Base-by-base conservation (phyloP, 2,329 filamentous ascomycete genomes). In the Penicillium sp. region DNA sequence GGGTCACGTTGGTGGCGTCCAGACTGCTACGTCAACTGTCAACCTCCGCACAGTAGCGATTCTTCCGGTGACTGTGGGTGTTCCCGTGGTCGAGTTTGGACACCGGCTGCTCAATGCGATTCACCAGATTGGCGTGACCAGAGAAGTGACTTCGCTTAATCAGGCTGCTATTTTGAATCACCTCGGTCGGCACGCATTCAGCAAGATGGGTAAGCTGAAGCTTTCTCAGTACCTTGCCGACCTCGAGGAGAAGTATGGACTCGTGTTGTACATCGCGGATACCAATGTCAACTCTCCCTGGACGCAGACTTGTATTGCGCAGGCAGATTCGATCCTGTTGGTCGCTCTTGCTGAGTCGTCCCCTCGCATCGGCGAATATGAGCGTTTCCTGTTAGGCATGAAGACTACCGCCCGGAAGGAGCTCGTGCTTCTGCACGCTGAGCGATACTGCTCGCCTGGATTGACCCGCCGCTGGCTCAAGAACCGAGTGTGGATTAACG, bases 281-380 rank as follows among this genome's bases (percentile, higher is more conserved):
- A 99, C 96, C 4, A 97, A 89, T 63, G 95, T 98, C 70, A 98
- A 97, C 71, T 92, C 96, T 1, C 93, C 94, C 0, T 99, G 95
- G 95, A 99, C 96, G 0, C 93, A 97, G 73, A 98, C 95, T 0
- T 99, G 96, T 75, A 97, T 99, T 67, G 90, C 91, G 17, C 95
- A 99, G 78, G 95, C 95, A 1, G 95, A 99, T 78, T 97, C 93
- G 69, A 97, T 99, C 66, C 84, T 99, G 8, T 84, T 99, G 9
- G 92, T 99, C 30, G 95, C 93, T 0, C 81, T 98, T 15, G 95
- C 93, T 0, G 95, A 98, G 74, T 90, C 90, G 0, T 96, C 93
- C 3, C 90, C 95, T 0, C 89, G 86, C 49, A 95, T 98, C 67
- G 95, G 95, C 45, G 96, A 99, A 75, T 99, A 98, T 69, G 95